Percentiles rank a stretch among this genome's conserved stretches.
These are phyloP conservation scores for Candida suzukii DNA, from an alignment of 805 yeast genomes.

Conservation along the genomic window DNA sequence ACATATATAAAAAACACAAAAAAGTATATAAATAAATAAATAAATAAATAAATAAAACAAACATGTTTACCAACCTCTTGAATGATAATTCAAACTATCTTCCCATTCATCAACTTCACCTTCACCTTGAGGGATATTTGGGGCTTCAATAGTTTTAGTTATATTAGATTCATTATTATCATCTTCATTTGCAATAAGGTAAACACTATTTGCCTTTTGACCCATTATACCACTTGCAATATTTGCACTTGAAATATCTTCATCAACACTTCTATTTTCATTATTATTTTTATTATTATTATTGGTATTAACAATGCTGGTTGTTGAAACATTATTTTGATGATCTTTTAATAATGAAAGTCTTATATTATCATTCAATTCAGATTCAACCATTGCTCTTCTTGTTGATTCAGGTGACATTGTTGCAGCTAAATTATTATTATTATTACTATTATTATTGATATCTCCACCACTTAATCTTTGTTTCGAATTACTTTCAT, in stretches of 20 bases:
- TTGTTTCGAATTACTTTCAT: no score
- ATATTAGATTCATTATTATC: slow-evolving; percentile 5
- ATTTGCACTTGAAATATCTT: slow-evolving; percentile 3
- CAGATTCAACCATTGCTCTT: slow-evolving; percentile 1
- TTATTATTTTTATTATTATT: not conserved
- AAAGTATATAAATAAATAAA: no score
- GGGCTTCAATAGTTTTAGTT: not conserved
- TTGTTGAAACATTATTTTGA: not conserved
- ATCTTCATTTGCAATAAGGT: slow-evolving; percentile 3
- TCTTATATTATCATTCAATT: slow-evolving; percentile 1
- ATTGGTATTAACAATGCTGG: not conserved
- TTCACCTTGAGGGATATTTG: no score
- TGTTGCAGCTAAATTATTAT: not conserved
- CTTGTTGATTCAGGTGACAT: slow-evolving; percentile 1
- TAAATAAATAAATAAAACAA: no score
- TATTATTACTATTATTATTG: not conserved
- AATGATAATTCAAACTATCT: slow-evolving; percentile 31
- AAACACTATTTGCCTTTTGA: slow-evolving; percentile 7
- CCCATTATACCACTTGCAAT: slow-evolving; percentile 25
- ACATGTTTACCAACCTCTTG: slow-evolving; percentile 37
- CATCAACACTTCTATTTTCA: slow-evolving; percentile 2
- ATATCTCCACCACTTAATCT: slow-evolving; percentile 1
- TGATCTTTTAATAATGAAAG: not conserved
- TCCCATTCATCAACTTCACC: slow-evolving; percentile 13
- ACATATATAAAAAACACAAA: no score